Conservation (phyloP, 345 rosid species). For the Dipteronia dyeriana region DNA sequence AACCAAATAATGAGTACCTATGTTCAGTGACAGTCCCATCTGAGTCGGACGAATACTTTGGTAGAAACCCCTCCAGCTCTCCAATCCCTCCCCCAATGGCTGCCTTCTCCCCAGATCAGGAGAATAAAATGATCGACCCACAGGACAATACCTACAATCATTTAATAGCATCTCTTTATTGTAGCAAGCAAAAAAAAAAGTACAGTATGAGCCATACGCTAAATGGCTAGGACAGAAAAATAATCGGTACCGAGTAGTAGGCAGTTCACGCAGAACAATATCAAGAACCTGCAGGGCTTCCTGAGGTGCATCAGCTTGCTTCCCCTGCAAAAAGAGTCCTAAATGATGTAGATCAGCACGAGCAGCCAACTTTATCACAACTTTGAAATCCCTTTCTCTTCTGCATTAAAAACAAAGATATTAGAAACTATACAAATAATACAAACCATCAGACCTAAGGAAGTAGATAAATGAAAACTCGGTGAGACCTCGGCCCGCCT, state of each 20-base stretch:
- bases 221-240: conserved; percentile 26
- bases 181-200: not conserved
- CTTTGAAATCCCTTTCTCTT: conserved; percentile 71
- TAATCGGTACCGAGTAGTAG: conserved; percentile 56
- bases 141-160: conserved; percentile 69
- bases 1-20: conserved; percentile 44
- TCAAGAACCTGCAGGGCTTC: conserved; percentile 99
- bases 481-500: conserved; percentile 61
- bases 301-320: conserved; percentile 93
- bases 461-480: not conserved
- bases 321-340: conserved; percentile 82
- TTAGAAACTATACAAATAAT: not conserved
- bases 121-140: conserved; percentile 89
- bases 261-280: conserved; percentile 93
- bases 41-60: conserved; percentile 98
- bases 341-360: conserved; percentile 91
- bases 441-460: not conserved
- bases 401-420: conserved; percentile 38
- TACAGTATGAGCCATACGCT: not conserved
- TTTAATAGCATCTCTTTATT: conserved; percentile 12
- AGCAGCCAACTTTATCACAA: conserved; percentile 78
- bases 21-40: conserved; percentile 88
- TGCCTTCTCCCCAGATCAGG: conserved; percentile 84
- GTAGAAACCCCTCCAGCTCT: conserved; percentile 98
- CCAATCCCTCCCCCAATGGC: conserved; percentile 87